A percentile compares a stretch with the other conserved stretches of the same genome.
Conservation (phyloP, 305 asterid genomes). For the Solanum hybrid region DNA sequence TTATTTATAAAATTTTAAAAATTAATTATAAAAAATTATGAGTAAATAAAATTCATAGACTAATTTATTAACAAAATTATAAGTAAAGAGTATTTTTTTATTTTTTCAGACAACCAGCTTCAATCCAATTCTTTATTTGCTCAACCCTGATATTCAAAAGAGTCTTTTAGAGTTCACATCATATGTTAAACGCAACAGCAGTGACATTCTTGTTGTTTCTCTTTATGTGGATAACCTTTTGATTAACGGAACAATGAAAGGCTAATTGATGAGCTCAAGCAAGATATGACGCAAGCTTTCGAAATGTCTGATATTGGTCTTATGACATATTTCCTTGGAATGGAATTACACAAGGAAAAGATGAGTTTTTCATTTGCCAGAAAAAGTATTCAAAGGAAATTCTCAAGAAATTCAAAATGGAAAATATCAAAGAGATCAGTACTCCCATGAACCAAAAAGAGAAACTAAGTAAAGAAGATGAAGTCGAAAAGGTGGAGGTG, state of each 20-base stretch:
- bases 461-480: no score
- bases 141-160: background rate
- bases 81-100: no score
- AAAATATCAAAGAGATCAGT: no score
- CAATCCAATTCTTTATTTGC: background rate
- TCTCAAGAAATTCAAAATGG: background rate
- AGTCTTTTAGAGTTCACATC: background rate
- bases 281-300: background rate
- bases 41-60: background rate
- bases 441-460: no score
- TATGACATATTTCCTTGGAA: no score
- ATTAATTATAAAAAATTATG: no score
- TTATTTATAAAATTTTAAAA: no score
- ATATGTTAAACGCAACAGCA: background rate
- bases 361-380: background rate
- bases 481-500: background rate
- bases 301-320: background rate
- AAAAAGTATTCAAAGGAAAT: background rate
- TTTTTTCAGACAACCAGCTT: background rate
- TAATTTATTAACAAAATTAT: background rate
- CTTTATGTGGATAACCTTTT: background rate
- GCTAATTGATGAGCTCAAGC: background rate
- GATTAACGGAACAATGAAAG: background rate
- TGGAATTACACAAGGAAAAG: background rate
- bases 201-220: background rate